A percentile compares a stretch with the other conserved stretches of the same genome.
These are phyloP conservation scores for Sarocladium brachiariae DNA, from an alignment of 2,329 filamentous ascomycete genomes.

Conservation along the genomic window DNA sequence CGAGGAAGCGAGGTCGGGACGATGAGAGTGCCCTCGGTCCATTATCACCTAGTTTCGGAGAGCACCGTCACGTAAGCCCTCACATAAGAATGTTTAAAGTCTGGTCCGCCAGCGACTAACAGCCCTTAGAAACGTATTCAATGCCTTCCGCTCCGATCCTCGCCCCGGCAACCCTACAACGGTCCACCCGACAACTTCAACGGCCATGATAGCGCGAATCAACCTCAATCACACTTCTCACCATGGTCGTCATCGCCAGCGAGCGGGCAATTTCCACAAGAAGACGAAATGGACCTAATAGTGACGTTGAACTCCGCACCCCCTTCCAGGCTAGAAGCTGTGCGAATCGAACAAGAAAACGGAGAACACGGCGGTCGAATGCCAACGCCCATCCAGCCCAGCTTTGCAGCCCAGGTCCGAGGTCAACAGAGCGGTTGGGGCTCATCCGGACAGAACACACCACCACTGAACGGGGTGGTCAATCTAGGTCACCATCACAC, in stretches of 20 bases:
- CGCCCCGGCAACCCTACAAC: slow-evolving; percentile 34
- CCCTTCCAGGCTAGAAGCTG: slow-evolving; percentile 10
- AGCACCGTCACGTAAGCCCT: slow-evolving; percentile 42
- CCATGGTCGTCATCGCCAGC: slow-evolving; percentile 24
- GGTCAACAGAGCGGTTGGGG: slow-evolving; percentile 39
- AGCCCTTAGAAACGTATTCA: slow-evolving; percentile 45
- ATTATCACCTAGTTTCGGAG: slow-evolving; percentile 35
- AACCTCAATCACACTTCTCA: slow-evolving; percentile 24
- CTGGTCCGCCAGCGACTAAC: slow-evolving; percentile 15
- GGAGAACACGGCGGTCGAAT: slow-evolving; percentile 30
- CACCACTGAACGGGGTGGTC: slow-evolving; percentile 25
- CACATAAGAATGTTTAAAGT: background rate
- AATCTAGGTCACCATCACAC: slow-evolving; percentile 34
- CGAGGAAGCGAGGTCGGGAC: slow-evolving; percentile 39
- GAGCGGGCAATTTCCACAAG: slow-evolving; percentile 14
- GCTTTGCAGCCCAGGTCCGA: slow-evolving; percentile 47
- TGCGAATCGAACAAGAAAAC: background rate
- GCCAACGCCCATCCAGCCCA: slow-evolving; percentile 54
- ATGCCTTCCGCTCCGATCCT: slow-evolving; percentile 42
- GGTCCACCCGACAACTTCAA: slow-evolving; percentile 22
- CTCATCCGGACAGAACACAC: background rate
- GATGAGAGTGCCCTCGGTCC: slow-evolving; percentile 36
- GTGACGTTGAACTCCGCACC: slow-evolving; percentile 18
- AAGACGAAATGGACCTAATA: slow-evolving; percentile 47
- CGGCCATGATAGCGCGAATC: slow-evolving; percentile 28